Base-by-base conservation (phyloP, 108 stramenopile genomes). In the Skeletonema grethae region DNA sequence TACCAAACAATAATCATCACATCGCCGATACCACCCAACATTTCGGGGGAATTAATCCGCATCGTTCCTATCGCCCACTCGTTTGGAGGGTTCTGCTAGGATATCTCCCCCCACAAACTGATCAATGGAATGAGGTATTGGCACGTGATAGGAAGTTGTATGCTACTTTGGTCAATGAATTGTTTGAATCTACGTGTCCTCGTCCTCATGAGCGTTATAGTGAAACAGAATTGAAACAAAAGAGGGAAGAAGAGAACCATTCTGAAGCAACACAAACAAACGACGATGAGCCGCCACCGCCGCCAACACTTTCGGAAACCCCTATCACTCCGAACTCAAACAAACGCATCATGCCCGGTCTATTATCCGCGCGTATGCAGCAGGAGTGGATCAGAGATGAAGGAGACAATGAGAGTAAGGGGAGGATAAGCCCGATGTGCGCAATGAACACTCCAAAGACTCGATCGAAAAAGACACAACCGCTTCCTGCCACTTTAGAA, bases 21-120 rank as follows among this genome's bases (percentile, higher is more conserved):
- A 25, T 41, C 24, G 31, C 46, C 28, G 28, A 61, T 32, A 10
- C 22, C 30, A 10, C 22, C 30, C 45, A 59, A 57, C 29, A 20
- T 45, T 39, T 43, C 2, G 41, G 28, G 25, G 65, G 61, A 0
- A 68, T 25, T 16, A 32, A 73, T 50, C 67, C 72, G 1, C 79
- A 69, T 28, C 36, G 86, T 25, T 83, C 85, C 48, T 77, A 82
- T 48, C 89, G 94, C 7, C 86, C 77, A 4, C 66, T 95, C 0
- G 86, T 84, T 1, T 95, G 94, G 94, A 59, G 94, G 41, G 80
- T 92, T 9, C 50, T 95, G 1, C 48, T 92, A 70, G 90, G 90
- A 35, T 87, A 87, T 45, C 60, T 95, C 34, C 90, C 91, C 7
- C 67, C 70, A 11, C 67, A 78, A 15, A 84, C 84, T 13, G 48